Base-by-base conservation (phyloP, 108 stramenopile species). In the Nitzschia putrida region DNA sequence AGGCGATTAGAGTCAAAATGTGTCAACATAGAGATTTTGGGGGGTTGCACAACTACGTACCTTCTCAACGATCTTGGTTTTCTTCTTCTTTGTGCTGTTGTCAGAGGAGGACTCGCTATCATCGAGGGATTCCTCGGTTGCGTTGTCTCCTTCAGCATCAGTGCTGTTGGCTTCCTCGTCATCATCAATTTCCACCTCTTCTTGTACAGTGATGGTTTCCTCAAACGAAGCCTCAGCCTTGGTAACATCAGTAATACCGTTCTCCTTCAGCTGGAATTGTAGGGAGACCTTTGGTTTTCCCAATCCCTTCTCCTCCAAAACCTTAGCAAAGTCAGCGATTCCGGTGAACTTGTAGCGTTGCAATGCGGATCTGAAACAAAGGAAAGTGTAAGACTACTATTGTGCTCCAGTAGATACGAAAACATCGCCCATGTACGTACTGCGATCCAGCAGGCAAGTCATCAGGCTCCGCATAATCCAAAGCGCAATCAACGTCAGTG, bases 221-320 rank as follows among this genome's bases (percentile, higher is more conserved):
- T 96, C 97, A 45, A 98, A 91, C 24, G 78, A 80, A 38, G 97
- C 98, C 78, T 98, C 97, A 7, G 98, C 99, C 77, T 95, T 95
- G 21, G 86, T 55, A 18, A 99, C 79, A 55, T 80, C 51, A 10
- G 93, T 89, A 18, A 96, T 85, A 45, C 98, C 99, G 64, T 86
- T 94, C 8, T 78, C 60, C 57, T 87, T 92, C 56, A 98, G 72
- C 61, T 93, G 88, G 80, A 99, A 98, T 70, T 95, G 90, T 57
- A 99, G 72, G 3, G 96, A 85, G 8, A 99, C 91, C 89, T 99
- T 99, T 34, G 99, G 99, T 14, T 79, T 81, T 20, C 91, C 95
- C 42, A 90, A 71, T 16, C 85, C 87, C 82, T 97, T 94, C 58
- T 88, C 95, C 53, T 84, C 83, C 95, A 95, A 95, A 61, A 98